These are phyloP conservation scores for Grammothele lineata DNA, from an alignment of 768 basidiomycete genomes.

Conservation along the genomic window DNA sequence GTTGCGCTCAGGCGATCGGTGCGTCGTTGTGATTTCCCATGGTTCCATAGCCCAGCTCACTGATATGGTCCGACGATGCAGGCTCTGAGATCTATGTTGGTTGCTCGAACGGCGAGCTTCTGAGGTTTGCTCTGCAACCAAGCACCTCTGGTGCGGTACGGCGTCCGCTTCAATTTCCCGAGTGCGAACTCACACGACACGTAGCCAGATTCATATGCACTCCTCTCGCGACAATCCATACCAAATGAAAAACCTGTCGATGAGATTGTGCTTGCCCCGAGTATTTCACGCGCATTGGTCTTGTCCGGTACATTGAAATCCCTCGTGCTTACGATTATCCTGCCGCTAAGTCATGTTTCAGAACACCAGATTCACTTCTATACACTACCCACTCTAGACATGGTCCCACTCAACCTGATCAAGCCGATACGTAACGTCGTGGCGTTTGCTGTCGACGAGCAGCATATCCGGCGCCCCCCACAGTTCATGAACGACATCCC, in stretches of 20 bases:
- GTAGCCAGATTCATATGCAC: slow-evolving; percentile 23
- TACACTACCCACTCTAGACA: slow-evolving; percentile 75
- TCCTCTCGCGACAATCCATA: slow-evolving; percentile 50
- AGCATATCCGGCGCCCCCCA: slow-evolving; percentile 51
- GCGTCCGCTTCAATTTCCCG: neutral
- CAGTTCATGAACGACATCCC: slow-evolving; percentile 37
- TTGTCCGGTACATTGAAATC: slow-evolving; percentile 55
- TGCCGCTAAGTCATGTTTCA: slow-evolving; percentile 10
- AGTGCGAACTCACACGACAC: neutral
- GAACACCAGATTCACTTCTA: slow-evolving; percentile 75
- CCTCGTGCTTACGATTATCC: neutral
- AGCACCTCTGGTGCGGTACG: slow-evolving; percentile 48
- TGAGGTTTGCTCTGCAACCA: slow-evolving; percentile 71
- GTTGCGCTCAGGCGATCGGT: slow-evolving; percentile 28
- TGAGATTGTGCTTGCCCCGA: slow-evolving; percentile 75
- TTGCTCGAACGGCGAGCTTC: slow-evolving; percentile 77
- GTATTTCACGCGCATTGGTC: slow-evolving; percentile 69
- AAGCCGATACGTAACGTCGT: slow-evolving; percentile 80
- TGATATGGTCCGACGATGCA: no score
- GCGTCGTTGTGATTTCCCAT: slow-evolving; percentile 1
- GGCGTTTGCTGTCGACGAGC: slow-evolving; percentile 79
- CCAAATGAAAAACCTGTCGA: slow-evolving; percentile 71
- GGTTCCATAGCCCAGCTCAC: no score
- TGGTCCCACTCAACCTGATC: slow-evolving; percentile 51
- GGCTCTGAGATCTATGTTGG: slow-evolving; percentile 87